Evolutionary conservation across 2,329 filamentous ascomycete genomes (phyloP).

Genomic region (Scopulariopsis brevicaulis): DNA sequence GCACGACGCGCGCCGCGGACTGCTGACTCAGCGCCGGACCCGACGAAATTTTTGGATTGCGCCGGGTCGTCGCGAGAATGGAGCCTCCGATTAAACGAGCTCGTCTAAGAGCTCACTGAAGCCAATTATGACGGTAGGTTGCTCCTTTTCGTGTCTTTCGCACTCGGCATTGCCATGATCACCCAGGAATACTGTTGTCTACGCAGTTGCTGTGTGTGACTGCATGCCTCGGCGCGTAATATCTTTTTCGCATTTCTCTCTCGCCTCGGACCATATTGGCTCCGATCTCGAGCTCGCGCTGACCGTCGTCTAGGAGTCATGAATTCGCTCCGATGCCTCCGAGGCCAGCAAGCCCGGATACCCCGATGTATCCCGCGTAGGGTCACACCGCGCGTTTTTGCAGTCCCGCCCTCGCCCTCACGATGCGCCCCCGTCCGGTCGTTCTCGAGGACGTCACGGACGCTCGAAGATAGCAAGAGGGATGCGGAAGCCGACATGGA

Average conservation of each 20-base stretch:
- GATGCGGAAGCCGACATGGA: conserved; percentile 14
- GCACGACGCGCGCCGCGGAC: not conserved
- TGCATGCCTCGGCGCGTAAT: conserved; percentile 21
- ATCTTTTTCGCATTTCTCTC: not conserved
- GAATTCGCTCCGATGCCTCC: conserved; percentile 23
- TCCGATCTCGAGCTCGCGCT: conserved; percentile 12
- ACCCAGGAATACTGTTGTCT: conserved; percentile 37
- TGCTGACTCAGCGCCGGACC: not conserved
- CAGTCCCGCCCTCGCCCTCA: not conserved
- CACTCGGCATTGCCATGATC: conserved; percentile 21
- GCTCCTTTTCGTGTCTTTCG: not conserved
- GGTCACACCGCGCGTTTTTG: not conserved
- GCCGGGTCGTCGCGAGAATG: not conserved
- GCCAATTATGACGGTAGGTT: conserved; percentile 8
- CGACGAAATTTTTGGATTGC: not conserved
- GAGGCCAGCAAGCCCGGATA: conserved; percentile 7
- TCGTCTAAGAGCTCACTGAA: conserved; percentile 1
- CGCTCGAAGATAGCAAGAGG: not conserved
- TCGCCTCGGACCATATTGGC: conserved; percentile 13
- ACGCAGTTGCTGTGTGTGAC: conserved; percentile 33
- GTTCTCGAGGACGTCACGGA: not conserved
- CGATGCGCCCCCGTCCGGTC: not conserved
- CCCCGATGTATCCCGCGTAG: not conserved
- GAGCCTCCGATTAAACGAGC: not conserved
- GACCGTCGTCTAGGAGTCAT: conserved; percentile 14